Evolutionary conservation across 140 eudicot species (phyloP).

Genomic region (Senecio squalidus): DNA sequence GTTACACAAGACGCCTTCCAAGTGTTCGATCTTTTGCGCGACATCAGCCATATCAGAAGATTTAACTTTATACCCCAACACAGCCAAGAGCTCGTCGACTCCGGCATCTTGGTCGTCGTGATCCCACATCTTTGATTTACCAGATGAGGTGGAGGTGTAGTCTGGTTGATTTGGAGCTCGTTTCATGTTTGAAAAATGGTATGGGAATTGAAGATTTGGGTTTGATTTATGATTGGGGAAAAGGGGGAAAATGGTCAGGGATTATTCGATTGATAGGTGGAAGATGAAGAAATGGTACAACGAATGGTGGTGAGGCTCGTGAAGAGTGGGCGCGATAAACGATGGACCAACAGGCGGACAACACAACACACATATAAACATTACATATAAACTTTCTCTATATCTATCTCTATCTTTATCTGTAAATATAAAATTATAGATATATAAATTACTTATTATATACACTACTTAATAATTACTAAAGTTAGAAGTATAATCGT

Average conservation of each 20-base stretch:
- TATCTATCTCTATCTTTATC: not conserved
- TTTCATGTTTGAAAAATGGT: not conserved
- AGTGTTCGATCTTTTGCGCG: constrained; percentile 70
- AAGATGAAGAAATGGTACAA: not conserved
- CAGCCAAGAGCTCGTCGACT: constrained; percentile 69
- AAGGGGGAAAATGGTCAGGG: constrained; percentile 9
- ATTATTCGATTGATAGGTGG: not conserved
- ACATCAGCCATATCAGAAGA: constrained; percentile 79
- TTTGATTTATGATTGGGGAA: too few species aligned
- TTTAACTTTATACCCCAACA: constrained; percentile 65
- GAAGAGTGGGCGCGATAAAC: constrained; percentile 29
- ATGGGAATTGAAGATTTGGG: too few species aligned
- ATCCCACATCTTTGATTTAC: constrained; percentile 43
- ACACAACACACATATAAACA: constrained; percentile 17
- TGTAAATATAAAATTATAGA: not conserved
- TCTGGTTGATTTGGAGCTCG: not conserved
- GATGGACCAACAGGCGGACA: constrained; percentile 35
- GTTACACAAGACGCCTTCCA: constrained; percentile 56
- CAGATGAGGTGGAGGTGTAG: not conserved
- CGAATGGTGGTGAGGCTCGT: constrained; percentile 22
- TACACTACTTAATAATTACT: too few species aligned
- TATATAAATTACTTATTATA: too few species aligned
- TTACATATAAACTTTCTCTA: not conserved
- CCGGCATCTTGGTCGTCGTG: constrained; percentile 48
- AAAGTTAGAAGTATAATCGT: too few species aligned